These are phyloP conservation scores for Cryptosporidium muris DNA, from an alignment of 169 alveolate genomes.

Conservation along the genomic window DNA sequence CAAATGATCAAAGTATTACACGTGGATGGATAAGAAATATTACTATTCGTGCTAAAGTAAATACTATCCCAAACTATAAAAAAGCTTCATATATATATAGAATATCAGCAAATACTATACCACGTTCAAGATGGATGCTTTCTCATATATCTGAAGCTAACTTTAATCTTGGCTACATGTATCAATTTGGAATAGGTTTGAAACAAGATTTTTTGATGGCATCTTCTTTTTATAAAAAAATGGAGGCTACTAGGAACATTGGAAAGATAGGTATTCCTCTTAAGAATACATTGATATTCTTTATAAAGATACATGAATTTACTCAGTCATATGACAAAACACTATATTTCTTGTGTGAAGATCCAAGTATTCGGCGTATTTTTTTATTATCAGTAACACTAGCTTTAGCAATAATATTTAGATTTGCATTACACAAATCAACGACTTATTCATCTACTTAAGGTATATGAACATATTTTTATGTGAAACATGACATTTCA, in stretches of 20 bases:
- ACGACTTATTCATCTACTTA: no score
- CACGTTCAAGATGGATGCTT: slow-evolving; percentile 57
- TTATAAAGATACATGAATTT: slow-evolving; percentile 5
- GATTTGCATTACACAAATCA: no score
- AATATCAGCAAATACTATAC: slow-evolving; percentile 5
- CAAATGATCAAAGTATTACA: background rate
- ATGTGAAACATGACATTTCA: no score
- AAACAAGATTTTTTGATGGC: slow-evolving; percentile 39
- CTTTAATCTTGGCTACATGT: slow-evolving; percentile 50
- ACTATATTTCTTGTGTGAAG: no score
- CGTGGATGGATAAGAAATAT: slow-evolving; percentile 25
- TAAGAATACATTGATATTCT: slow-evolving; percentile 3
- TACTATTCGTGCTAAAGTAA: background rate
- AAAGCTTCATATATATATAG: slow-evolving; percentile 13
- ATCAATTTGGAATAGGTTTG: slow-evolving; percentile 57
- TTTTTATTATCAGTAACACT: no score
- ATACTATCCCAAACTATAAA: slow-evolving; percentile 16
- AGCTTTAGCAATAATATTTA: no score
- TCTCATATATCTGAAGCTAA: slow-evolving; percentile 50
- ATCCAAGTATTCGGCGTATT: no score
- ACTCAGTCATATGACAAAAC: background rate
- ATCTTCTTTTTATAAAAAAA: slow-evolving; percentile 12
- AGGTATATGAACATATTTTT: no score
- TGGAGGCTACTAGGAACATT: slow-evolving; percentile 32
- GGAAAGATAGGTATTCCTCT: slow-evolving; percentile 26